Conservation (phyloP, 1,139 yeast species). For the Yamadazyma trypodendri region DNA sequence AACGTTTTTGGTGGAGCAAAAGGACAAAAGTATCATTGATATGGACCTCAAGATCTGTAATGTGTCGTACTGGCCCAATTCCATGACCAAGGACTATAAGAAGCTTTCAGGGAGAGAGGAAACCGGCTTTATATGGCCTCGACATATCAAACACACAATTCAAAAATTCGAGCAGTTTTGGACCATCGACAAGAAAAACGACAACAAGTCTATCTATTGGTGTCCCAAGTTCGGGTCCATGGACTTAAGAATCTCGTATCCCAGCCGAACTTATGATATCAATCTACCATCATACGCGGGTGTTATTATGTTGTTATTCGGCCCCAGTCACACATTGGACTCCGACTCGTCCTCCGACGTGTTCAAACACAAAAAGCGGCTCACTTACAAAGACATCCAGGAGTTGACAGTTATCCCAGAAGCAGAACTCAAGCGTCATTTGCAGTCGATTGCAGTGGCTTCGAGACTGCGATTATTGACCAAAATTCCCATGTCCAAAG, state of each 20-base stretch:
- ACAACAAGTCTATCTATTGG: conserved; percentile 79
- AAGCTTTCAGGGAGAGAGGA: conserved; percentile 38
- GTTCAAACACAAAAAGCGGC: conserved; percentile 38
- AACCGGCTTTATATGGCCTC: conserved; percentile 49
- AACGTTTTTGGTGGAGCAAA: conserved; percentile 17
- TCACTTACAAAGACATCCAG: conserved; percentile 58
- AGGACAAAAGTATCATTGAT: conserved; percentile 24
- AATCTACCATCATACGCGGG: conserved; percentile 83
- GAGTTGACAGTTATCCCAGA: conserved; percentile 72
- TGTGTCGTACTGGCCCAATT: conserved; percentile 49
- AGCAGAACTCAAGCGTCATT: conserved; percentile 68
- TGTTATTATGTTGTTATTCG: conserved; percentile 70
- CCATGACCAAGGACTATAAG: conserved; percentile 59
- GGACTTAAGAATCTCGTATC: conserved; percentile 69
- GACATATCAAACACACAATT: conserved; percentile 36
- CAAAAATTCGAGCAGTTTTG: conserved; percentile 44
- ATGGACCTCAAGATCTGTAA: conserved; percentile 58
- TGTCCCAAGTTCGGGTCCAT: conserved; percentile 80
- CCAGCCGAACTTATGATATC: conserved; percentile 71
- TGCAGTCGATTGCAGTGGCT: conserved; percentile 84
- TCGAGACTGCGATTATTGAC: conserved; percentile 72
- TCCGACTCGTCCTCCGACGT: conserved; percentile 35
- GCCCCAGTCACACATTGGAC: conserved; percentile 26
- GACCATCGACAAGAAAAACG: conserved; percentile 56
- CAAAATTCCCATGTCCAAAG: conserved; percentile 75